Conservation (phyloP, 495 filamentous ascomycete genomes). For the Trichocladium uniseriatum region DNA sequence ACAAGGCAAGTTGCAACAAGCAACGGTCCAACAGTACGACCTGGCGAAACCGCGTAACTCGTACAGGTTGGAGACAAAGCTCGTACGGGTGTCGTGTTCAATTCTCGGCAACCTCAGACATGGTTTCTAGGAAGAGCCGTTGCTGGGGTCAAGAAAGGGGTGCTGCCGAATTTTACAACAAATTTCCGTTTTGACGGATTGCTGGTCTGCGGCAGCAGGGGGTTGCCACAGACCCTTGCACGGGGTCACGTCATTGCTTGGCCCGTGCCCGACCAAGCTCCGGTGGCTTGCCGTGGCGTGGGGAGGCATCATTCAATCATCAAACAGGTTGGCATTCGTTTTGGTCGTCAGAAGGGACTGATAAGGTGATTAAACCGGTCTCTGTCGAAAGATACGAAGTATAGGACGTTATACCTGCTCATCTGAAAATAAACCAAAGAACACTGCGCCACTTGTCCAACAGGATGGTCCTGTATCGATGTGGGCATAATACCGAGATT, state of each 20-base stretch:
- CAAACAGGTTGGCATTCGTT: too few species aligned
- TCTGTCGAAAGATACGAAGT: too few species aligned
- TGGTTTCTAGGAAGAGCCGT: not conserved
- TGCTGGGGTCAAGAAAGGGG: slow-evolving; percentile 1
- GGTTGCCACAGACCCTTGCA: not conserved
- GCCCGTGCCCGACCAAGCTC: not conserved
- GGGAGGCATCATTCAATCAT: too few species aligned
- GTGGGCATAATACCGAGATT: too few species aligned
- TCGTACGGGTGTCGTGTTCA: slow-evolving; percentile 1
- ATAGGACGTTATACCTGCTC: too few species aligned
- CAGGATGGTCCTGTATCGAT: too few species aligned
- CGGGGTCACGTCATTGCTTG: slow-evolving; percentile 11
- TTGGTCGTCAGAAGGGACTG: too few species aligned
- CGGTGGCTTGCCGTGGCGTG: not conserved
- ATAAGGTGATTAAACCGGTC: too few species aligned
- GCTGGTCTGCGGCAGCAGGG: too few species aligned
- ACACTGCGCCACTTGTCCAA: too few species aligned
- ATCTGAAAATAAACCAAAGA: too few species aligned
- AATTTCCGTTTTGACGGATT: slow-evolving; percentile 8
- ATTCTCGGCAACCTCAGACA: not conserved
- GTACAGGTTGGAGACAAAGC: not conserved
- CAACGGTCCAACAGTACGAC: not conserved
- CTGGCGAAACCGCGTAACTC: not conserved
- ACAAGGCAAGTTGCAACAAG: not conserved
- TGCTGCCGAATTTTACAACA: not conserved